Evolutionary conservation across 352 stramenopile genomes (phyloP).

Genomic region (Globisporangium mamillatum): DNA sequence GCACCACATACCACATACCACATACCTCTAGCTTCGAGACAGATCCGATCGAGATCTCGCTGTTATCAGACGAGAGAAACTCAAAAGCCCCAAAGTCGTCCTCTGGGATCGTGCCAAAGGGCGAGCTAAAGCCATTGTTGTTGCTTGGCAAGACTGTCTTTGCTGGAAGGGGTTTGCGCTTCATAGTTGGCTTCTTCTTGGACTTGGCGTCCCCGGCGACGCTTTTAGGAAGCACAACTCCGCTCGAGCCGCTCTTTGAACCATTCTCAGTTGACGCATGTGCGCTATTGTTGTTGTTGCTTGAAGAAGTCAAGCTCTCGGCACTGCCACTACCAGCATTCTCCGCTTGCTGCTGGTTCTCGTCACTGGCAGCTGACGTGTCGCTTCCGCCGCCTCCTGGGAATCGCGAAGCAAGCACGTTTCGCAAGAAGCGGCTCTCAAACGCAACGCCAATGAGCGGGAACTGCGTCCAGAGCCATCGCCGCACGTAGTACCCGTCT

Average conservation of each 20-base stretch:
- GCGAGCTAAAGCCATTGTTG: slow-evolving; percentile 11
- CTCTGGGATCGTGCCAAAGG: slow-evolving; percentile 25
- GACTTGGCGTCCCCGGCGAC: slow-evolving; percentile 4
- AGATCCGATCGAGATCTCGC: slow-evolving; percentile 47
- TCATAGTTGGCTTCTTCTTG: slow-evolving; percentile 10
- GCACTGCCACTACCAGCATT: background rate
- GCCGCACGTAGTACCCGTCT: slow-evolving; percentile 73
- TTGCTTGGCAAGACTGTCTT: slow-evolving; percentile 10
- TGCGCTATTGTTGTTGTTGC: background rate
- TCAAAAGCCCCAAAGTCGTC: slow-evolving; percentile 56
- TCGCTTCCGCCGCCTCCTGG: background rate
- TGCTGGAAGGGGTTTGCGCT: slow-evolving; percentile 10
- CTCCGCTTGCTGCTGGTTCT: slow-evolving; percentile 9
- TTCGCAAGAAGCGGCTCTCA: slow-evolving; percentile 60
- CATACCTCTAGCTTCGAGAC: slow-evolving; percentile 56
- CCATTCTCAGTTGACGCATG: background rate
- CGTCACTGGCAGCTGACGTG: background rate
- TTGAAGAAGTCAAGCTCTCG: background rate
- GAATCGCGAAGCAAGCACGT: slow-evolving; percentile 18
- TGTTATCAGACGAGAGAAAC: slow-evolving; percentile 57
- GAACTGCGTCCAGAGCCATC: slow-evolving; percentile 87
- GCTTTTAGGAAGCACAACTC: slow-evolving; percentile 5
- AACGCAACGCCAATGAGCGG: slow-evolving; percentile 79
- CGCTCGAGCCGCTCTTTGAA: background rate
- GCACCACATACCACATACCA: slow-evolving; percentile 1